Conservation (phyloP, 495 filamentous ascomycete genomes). For the Penicillium paradoxum region DNA sequence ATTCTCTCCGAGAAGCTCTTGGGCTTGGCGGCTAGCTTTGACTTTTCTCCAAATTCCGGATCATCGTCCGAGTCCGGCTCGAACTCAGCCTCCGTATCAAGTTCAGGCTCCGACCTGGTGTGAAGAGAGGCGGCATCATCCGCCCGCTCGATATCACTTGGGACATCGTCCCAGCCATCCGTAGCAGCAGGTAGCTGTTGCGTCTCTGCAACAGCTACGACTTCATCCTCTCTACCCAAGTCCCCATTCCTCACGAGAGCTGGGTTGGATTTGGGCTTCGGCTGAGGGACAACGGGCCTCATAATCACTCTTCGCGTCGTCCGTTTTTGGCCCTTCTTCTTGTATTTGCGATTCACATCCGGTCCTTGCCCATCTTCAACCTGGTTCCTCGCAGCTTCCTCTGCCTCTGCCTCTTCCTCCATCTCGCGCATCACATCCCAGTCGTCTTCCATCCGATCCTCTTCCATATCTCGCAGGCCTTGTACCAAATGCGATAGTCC, state of each 20-base stretch:
- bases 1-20: constrained; percentile 46
- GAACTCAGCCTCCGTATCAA: constrained; percentile 24
- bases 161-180: constrained; percentile 2
- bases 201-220: constrained; percentile 31
- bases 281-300: constrained; percentile 47
- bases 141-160: constrained; percentile 17
- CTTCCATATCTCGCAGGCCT: constrained; percentile 70
- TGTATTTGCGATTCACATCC: constrained; percentile 60
- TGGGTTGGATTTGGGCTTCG: constrained; percentile 26
- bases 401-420: constrained; percentile 51
- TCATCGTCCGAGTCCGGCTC: constrained; percentile 23
- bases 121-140: constrained; percentile 29
- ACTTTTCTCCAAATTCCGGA: constrained; percentile 28
- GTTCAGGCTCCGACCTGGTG: constrained; percentile 32
- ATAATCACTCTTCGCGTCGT: constrained; percentile 76
- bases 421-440: constrained; percentile 77
- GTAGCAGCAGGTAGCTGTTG: constrained; percentile 17
- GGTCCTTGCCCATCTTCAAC: constrained; percentile 61
- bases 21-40: constrained; percentile 18
- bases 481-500: constrained; percentile 77
- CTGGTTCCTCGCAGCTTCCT: constrained; percentile 35
- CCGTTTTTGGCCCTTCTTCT: constrained; percentile 91
- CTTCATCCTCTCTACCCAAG: constrained; percentile 28
- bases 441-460: constrained; percentile 72
- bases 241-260: constrained; percentile 23